phyloP scores from a whole-genome alignment of 2,329 filamentous ascomycete genomes.

The Cyphellophora attinorum region DNA sequence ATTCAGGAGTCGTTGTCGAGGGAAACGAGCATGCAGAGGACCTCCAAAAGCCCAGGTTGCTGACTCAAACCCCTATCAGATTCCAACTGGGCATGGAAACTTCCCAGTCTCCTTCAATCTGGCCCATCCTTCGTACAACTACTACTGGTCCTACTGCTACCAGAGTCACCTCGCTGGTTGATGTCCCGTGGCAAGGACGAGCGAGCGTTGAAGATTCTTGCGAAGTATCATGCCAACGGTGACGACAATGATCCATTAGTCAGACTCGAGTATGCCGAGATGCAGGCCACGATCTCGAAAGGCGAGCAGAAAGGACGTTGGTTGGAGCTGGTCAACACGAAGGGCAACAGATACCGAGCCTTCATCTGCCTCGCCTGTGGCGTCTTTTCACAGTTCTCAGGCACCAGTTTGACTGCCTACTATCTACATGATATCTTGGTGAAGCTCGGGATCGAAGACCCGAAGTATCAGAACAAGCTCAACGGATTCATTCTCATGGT shows the following conservation, averaged over 20 bases:
- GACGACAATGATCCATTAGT: slow-evolving; percentile 27
- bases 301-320: slow-evolving; percentile 33
- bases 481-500: slow-evolving; percentile 31
- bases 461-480: slow-evolving; percentile 29
- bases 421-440: slow-evolving; percentile 29
- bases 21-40: no score
- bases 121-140: slow-evolving; percentile 49
- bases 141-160: slow-evolving; percentile 50
- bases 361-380: slow-evolving; percentile 44
- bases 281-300: slow-evolving; percentile 18
- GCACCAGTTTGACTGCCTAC: slow-evolving; percentile 35
- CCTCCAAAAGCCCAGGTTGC: no score
- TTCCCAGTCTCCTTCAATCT: slow-evolving; percentile 58
- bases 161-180: slow-evolving; percentile 57
- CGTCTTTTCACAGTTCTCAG: slow-evolving; percentile 49
- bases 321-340: slow-evolving; percentile 51
- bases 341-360: slow-evolving; percentile 45
- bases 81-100: slow-evolving; percentile 47
- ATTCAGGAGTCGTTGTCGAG: no score
- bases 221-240: slow-evolving; percentile 29
- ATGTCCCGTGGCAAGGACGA: slow-evolving; percentile 21
- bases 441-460: slow-evolving; percentile 26
- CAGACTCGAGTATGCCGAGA: slow-evolving; percentile 28
- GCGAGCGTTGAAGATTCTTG: slow-evolving; percentile 20
- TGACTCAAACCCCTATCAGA: no score